Percentiles rank a stretch among this genome's conserved stretches.
Evolutionary conservation across 176 grass and related monocot genomes (phyloP).

Genomic region (Oryza brachyantha): DNA sequence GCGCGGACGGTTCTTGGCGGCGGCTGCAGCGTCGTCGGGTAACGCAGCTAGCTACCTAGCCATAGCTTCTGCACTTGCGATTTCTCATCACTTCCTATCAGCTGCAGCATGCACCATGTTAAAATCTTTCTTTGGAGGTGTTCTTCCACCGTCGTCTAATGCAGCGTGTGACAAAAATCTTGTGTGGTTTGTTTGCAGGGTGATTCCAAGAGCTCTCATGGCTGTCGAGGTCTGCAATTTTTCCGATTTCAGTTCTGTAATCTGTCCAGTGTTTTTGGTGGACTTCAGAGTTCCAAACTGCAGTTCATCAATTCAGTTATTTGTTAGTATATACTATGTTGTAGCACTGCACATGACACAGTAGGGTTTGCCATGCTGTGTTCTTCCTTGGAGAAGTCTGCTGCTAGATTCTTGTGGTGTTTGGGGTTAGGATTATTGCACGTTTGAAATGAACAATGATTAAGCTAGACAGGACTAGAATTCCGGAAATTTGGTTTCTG

Average conservation of each 20-base stretch:
- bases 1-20: constrained; percentile 64
- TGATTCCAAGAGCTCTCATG: constrained; percentile 89
- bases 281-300: neutral
- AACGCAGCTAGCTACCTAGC: neutral
- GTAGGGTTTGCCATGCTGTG: neutral
- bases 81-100: neutral
- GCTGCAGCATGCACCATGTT: neutral
- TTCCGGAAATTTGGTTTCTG: neutral
- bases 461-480: neutral
- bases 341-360: neutral
- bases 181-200: constrained; percentile 33
- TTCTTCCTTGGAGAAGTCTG: neutral
- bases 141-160: neutral
- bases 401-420: neutral
- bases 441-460: neutral
- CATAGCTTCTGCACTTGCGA: neutral
- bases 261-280: neutral
- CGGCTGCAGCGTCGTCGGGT: constrained; percentile 81
- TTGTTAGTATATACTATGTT: too few relatives aligned
- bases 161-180: neutral
- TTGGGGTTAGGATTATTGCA: neutral
- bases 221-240: constrained; percentile 50
- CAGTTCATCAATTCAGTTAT: neutral
- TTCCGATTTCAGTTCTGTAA: too few relatives aligned
- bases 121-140: neutral